phyloP scores from a whole-genome alignment of 202 grass and related monocot genomes.

The Musa balbisiana region DNA sequence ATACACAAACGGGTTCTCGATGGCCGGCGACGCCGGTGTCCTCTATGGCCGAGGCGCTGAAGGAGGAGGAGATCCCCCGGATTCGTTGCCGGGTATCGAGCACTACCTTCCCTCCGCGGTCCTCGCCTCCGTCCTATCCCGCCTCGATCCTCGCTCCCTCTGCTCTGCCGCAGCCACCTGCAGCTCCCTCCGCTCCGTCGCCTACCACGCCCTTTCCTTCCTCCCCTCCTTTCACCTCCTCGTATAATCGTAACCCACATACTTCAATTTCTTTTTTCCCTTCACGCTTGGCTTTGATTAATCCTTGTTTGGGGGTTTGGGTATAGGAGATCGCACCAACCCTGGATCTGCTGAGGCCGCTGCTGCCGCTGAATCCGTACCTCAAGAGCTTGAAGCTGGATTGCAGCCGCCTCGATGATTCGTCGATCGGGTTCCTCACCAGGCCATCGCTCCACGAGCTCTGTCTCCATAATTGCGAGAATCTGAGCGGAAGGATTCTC shows the following conservation, averaged over 20 bases:
- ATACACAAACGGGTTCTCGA: neutral
- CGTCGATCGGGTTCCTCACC: constrained; percentile 43
- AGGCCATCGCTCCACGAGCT: constrained; percentile 65
- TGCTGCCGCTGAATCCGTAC: constrained; percentile 53
- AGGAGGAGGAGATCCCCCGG: neutral
- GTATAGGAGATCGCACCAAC: constrained; percentile 64
- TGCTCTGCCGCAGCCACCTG: constrained; percentile 10
- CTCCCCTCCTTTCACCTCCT: constrained; percentile 16
- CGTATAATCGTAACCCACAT: neutral
- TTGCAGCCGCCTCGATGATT: constrained; percentile 58
- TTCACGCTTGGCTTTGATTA: neutral
- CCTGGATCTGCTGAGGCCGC: constrained; percentile 43
- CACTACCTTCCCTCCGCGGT: constrained; percentile 4
- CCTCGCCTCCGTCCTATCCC: constrained; percentile 11
- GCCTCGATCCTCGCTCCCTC: constrained; percentile 18
- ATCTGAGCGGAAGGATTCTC: constrained; percentile 66
- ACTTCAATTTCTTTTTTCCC: neutral
- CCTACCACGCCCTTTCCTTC: constrained; percentile 11
- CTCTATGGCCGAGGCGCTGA: neutral
- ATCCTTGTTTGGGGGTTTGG: neutral
- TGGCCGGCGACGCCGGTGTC: neutral
- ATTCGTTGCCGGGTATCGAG: neutral
- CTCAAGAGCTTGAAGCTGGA: constrained; percentile 68
- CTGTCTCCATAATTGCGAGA: constrained; percentile 63
- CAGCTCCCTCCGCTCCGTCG: constrained; percentile 10